Evolutionary conservation across 148 eudicot species (phyloP).

Genomic region (Camellia lanceoleosa): DNA sequence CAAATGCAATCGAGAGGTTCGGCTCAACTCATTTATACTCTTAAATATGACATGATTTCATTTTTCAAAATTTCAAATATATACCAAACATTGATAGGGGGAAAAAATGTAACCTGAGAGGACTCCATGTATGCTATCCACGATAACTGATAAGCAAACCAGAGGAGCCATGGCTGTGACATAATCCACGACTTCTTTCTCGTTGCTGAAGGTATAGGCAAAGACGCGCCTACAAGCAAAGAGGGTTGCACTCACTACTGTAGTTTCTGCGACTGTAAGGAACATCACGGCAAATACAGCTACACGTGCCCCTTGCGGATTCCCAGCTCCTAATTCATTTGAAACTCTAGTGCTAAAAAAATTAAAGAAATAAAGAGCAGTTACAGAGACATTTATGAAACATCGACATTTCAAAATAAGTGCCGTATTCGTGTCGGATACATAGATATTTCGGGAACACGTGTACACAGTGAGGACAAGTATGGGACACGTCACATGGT

Average conservation of each 20-base stretch:
- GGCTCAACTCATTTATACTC: too few relatives aligned
- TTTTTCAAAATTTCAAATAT: too few relatives aligned
- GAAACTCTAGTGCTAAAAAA: slow-evolving; percentile 63
- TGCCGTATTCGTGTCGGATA: too few relatives aligned
- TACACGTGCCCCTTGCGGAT: slow-evolving; percentile 43
- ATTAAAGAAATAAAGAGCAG: background rate
- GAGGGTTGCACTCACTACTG: slow-evolving; percentile 35
- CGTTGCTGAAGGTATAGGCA: slow-evolving; percentile 59
- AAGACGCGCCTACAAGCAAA: slow-evolving; percentile 44
- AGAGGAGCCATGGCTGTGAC: slow-evolving; percentile 63
- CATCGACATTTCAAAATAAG: too few relatives aligned
- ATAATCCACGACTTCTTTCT: slow-evolving; percentile 59
- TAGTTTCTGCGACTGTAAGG: slow-evolving; percentile 36
- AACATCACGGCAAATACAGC: slow-evolving; percentile 46
- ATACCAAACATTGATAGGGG: background rate
- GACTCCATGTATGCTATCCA: slow-evolving; percentile 54
- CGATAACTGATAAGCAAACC: slow-evolving; percentile 38
- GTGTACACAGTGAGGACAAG: too few relatives aligned
- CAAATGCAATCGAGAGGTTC: too few relatives aligned
- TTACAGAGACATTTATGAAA: too few relatives aligned
- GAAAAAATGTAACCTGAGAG: slow-evolving; percentile 40
- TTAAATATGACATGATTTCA: too few relatives aligned
- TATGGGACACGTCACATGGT: too few relatives aligned
- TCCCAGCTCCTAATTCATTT: slow-evolving; percentile 70
- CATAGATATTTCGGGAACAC: too few relatives aligned